phyloP scores from a whole-genome alignment of 2,329 filamentous ascomycete genomes.

The Cladophialophora yegresii region DNA sequence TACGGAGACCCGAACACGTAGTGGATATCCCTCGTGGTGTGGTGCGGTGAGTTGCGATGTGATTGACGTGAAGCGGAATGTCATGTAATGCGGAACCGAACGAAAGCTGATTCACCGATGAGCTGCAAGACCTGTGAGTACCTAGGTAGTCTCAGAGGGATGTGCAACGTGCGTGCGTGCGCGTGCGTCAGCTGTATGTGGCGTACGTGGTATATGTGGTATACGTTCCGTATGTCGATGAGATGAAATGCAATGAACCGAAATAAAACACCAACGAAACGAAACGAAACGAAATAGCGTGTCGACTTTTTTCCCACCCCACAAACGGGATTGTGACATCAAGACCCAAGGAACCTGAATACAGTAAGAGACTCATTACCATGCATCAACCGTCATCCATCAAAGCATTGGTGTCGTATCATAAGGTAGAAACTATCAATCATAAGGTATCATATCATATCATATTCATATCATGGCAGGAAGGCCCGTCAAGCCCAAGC shows the following conservation, averaged over 20 bases:
- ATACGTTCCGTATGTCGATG: too few species aligned
- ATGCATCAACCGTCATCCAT: neutral
- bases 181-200: too few species aligned
- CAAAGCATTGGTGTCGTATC: neutral
- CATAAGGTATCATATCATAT: neutral
- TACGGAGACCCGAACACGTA: neutral
- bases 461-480: slow-evolving; percentile 18
- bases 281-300: neutral
- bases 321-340: neutral
- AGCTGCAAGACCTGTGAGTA: neutral
- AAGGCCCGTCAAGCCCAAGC: slow-evolving; percentile 5
- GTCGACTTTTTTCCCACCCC: neutral
- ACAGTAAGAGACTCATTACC: neutral
- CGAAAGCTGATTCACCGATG: neutral
- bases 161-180: neutral
- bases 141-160: neutral
- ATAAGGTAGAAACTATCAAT: neutral
- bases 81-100: neutral
- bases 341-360: neutral
- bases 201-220: neutral
- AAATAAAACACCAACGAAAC: neutral
- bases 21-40: neutral
- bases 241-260: neutral
- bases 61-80: neutral
- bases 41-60: too few species aligned